phyloP scores from a whole-genome alignment of 2,329 filamentous ascomycete species.

The Pseudogymnoascus sp. region DNA sequence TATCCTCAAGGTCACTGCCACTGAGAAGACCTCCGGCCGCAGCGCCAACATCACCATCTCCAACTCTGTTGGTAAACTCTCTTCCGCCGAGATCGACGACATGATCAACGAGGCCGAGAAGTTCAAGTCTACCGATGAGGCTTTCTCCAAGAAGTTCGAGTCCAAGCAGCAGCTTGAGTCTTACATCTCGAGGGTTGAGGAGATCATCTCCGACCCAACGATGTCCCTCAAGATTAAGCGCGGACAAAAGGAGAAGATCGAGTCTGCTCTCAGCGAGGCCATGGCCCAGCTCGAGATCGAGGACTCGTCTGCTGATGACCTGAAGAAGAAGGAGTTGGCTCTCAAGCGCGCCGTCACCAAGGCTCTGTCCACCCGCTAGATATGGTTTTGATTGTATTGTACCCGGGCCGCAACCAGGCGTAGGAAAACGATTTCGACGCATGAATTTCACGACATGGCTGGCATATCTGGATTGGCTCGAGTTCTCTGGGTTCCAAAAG shows the following conservation, averaged over 20 bases:
- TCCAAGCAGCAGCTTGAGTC: slow-evolving; percentile 86
- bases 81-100: slow-evolving; percentile 86
- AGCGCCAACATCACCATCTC: slow-evolving; percentile 99
- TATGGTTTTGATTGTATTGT: slow-evolving; percentile 12
- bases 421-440: slow-evolving; percentile 8
- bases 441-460: slow-evolving; percentile 26
- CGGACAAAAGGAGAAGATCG: slow-evolving; percentile 99
- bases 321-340: slow-evolving; percentile 99
- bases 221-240: slow-evolving; percentile 97
- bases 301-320: slow-evolving; percentile 81
- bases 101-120: slow-evolving; percentile 97
- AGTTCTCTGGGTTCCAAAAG: slow-evolving; percentile 9
- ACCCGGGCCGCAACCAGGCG: slow-evolving; percentile 5
- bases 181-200: slow-evolving; percentile 97
- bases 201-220: slow-evolving; percentile 94
- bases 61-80: slow-evolving; percentile 99
- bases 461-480: slow-evolving; percentile 15
- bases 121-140: slow-evolving; percentile 97
- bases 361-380: slow-evolving; percentile 78
- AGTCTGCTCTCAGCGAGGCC: slow-evolving; percentile 90
- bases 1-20: slow-evolving; percentile 98
- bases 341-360: slow-evolving; percentile 98
- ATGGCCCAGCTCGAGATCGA: slow-evolving; percentile 87
- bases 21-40: slow-evolving; percentile 96
- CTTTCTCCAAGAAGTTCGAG: slow-evolving; percentile 99